Conservation (phyloP, 1,139 yeast genomes). For the Sugiyamaella japonica region DNA sequence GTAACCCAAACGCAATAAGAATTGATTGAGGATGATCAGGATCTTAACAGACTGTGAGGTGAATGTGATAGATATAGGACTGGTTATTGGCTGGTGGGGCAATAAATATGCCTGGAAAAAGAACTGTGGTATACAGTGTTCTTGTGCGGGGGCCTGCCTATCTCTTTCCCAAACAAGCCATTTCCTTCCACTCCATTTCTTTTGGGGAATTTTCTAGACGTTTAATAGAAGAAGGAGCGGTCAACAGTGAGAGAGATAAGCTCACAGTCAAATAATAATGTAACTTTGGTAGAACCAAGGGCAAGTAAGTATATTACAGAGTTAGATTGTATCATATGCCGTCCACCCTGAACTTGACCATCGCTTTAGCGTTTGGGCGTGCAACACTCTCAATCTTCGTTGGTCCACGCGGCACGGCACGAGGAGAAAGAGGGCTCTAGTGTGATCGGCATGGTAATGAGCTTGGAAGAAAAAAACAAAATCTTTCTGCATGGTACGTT, state of each 20-base stretch:
- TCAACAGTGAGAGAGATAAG: background rate
- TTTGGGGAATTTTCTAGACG: constrained; percentile 10
- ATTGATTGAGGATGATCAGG: constrained; percentile 3
- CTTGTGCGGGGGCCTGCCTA: background rate
- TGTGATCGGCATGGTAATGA: background rate
- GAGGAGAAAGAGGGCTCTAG: background rate
- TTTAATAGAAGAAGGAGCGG: background rate
- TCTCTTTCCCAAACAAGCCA: background rate
- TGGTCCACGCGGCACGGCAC: background rate
- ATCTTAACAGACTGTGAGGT: background rate
- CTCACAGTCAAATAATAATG: too few relatives aligned
- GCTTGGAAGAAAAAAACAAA: background rate
- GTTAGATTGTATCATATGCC: background rate
- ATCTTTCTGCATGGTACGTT: too few relatives aligned
- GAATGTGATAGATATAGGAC: constrained; percentile 11
- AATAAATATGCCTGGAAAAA: background rate
- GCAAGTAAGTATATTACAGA: background rate
- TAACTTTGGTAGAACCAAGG: too few relatives aligned
- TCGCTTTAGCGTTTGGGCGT: background rate
- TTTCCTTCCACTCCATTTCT: background rate
- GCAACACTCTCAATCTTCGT: background rate
- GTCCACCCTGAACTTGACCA: background rate
- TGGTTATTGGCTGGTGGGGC: constrained; percentile 1
- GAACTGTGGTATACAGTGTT: background rate
- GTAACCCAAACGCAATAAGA: background rate